phyloP scores from a whole-genome alignment of 768 basidiomycete species.

The Collybiopsis luxurians region DNA sequence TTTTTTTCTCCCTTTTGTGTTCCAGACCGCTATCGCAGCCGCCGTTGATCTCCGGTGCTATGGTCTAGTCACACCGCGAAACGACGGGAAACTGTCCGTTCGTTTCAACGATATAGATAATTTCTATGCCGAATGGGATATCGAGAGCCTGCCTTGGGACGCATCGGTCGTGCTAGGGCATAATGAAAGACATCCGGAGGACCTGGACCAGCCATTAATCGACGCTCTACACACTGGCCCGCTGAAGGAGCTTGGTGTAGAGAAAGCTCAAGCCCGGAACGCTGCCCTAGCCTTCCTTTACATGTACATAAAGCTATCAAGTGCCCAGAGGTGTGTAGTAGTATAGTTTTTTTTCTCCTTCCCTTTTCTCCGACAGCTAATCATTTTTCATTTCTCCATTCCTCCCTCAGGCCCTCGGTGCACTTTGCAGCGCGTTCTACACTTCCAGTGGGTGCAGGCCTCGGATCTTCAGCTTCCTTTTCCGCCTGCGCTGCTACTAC shows the following conservation, averaged over 20 bases:
- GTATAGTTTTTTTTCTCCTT: slow-evolving; percentile 8
- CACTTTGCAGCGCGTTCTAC: slow-evolving; percentile 83
- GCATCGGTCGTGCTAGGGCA: slow-evolving; percentile 52
- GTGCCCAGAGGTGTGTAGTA: slow-evolving; percentile 57
- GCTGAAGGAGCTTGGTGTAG: slow-evolving; percentile 32
- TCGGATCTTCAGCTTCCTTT: slow-evolving; percentile 96
- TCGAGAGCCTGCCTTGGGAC: slow-evolving; percentile 78
- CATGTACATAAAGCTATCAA: slow-evolving; percentile 81
- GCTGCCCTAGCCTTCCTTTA: slow-evolving; percentile 81
- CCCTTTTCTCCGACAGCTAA: slow-evolving; percentile 13
- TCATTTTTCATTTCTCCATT: slow-evolving; percentile 13
- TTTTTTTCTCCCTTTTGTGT: slow-evolving; percentile 8
- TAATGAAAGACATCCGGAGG: slow-evolving; percentile 56
- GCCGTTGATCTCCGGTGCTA: slow-evolving; percentile 96
- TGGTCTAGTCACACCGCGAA: slow-evolving; percentile 72
- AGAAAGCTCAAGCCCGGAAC: slow-evolving; percentile 35
- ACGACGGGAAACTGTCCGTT: slow-evolving; percentile 69
- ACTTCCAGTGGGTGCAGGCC: slow-evolving; percentile 91
- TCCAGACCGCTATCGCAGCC: slow-evolving; percentile 89
- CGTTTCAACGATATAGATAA: slow-evolving; percentile 77
- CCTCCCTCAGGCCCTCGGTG: slow-evolving; percentile 59
- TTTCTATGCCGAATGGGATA: slow-evolving; percentile 80
- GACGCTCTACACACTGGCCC: slow-evolving; percentile 60
- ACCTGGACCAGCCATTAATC: slow-evolving; percentile 71
- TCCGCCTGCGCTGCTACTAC: slow-evolving; percentile 84